phyloP scores from a whole-genome alignment of 768 basidiomycete genomes.

The Lactarius hengduanensis region DNA sequence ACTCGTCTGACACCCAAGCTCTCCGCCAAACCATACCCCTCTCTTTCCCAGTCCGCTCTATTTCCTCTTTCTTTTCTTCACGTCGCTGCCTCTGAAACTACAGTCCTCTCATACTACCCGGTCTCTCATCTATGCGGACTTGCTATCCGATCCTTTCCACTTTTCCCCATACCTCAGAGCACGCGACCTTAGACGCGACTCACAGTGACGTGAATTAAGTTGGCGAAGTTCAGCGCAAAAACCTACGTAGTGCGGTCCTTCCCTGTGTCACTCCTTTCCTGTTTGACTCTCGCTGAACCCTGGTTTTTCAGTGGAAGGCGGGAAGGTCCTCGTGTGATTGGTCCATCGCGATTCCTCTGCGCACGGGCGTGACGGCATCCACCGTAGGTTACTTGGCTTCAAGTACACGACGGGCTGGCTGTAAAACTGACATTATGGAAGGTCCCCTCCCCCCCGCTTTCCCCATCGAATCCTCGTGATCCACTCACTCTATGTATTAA shows the following conservation, averaged over 20 bases:
- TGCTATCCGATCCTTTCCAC: slow-evolving; percentile 29
- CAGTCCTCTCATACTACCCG: slow-evolving; percentile 27
- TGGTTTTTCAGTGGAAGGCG: slow-evolving; percentile 35
- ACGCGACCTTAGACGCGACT: slow-evolving; percentile 45
- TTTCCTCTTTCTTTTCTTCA: slow-evolving; percentile 31
- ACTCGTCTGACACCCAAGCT: not conserved
- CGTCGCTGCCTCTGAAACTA: slow-evolving; percentile 26
- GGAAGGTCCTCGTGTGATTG: slow-evolving; percentile 52
- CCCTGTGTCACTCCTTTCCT: not conserved
- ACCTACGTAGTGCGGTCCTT: slow-evolving; percentile 36
- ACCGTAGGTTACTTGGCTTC: slow-evolving; percentile 47
- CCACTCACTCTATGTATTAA: slow-evolving; percentile 43
- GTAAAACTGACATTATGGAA: slow-evolving; percentile 62
- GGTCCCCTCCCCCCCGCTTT: slow-evolving; percentile 33
- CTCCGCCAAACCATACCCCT: not conserved
- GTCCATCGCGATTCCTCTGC: slow-evolving; percentile 35
- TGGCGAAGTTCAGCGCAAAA: slow-evolving; percentile 38
- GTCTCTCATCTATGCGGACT: slow-evolving; percentile 35
- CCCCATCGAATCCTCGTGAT: not conserved
- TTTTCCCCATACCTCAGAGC: not conserved
- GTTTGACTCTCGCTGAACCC: not conserved
- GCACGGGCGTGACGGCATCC: slow-evolving; percentile 54
- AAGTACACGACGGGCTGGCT: slow-evolving; percentile 55
- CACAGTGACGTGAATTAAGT: slow-evolving; percentile 63
- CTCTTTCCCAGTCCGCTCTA: slow-evolving; percentile 16